Conservation (phyloP, 441 rosid species). For the Pelargonium exstipulatum region DNA sequence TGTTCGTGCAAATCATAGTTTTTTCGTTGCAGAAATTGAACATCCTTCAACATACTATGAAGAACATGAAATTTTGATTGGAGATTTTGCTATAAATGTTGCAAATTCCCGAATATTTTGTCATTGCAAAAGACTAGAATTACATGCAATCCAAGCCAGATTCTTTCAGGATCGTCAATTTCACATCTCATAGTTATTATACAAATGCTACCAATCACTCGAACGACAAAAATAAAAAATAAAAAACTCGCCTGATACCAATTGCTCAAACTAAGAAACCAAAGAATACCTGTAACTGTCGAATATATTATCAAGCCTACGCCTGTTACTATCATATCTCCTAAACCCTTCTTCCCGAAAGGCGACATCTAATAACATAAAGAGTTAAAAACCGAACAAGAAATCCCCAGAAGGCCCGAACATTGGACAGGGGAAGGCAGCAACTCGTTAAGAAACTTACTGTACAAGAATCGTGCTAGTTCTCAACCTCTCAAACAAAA, state of each 20-base stretch:
- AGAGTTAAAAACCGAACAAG: no score
- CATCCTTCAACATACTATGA: no score
- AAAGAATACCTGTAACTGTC: background rate
- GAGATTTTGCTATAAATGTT: no score
- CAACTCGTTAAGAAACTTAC: slow-evolving; percentile 11
- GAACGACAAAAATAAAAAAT: background rate
- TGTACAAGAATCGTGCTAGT: slow-evolving; percentile 11
- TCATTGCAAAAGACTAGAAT: no score
- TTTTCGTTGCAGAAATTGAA: background rate
- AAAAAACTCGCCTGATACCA: background rate
- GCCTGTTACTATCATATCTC: background rate
- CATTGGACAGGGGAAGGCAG: no score
- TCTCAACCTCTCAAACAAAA: slow-evolving; percentile 1
- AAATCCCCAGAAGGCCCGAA: no score
- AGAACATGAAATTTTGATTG: no score
- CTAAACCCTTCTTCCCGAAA: background rate
- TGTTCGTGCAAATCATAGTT: background rate
- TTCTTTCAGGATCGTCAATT: no score
- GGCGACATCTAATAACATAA: no score
- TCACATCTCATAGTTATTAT: background rate
- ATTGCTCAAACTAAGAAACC: background rate
- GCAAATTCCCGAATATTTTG: no score
- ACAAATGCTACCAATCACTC: background rate
- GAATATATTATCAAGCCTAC: background rate
- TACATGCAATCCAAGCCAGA: no score